A percentile compares a stretch with the other conserved stretches of the same genome.
phyloP scores from a whole-genome alignment of 495 filamentous ascomycete species.

The Thozetella sp. region DNA sequence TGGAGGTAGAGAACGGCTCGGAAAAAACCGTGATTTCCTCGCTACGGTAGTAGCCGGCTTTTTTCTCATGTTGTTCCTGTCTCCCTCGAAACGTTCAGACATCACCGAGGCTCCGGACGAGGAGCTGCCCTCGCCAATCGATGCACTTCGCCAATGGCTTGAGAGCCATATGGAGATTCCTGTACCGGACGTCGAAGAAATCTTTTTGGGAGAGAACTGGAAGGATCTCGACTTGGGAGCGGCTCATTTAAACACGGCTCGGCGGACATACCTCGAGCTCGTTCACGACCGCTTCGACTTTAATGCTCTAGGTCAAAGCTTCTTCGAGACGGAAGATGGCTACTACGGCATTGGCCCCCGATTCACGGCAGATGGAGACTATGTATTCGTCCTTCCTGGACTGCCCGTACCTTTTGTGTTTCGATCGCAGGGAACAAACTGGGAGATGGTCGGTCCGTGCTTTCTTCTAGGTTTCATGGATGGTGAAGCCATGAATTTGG shows the following conservation, averaged over 20 bases:
- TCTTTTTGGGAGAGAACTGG: not conserved
- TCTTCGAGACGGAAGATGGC: not conserved
- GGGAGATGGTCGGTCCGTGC: not conserved
- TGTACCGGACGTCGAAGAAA: not conserved
- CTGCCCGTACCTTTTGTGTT: not conserved
- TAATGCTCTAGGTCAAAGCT: not conserved
- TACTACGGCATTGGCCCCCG: not conserved
- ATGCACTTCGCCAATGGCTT: not conserved
- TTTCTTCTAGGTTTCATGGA: conserved; percentile 4
- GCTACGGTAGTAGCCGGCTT: not conserved
- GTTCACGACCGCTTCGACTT: not conserved
- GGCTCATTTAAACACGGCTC: not conserved
- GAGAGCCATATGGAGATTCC: not conserved
- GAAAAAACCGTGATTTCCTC: not conserved
- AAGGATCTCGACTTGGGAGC: not conserved
- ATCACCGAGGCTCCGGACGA: not conserved
- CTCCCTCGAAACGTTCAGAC: not conserved
- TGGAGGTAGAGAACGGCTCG: not conserved
- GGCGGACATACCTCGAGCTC: not conserved
- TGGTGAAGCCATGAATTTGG: not conserved
- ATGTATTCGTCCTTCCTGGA: not conserved
- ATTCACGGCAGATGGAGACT: not conserved
- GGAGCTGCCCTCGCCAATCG: not conserved
- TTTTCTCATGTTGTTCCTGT: not conserved
- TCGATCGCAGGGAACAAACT: not conserved